Base-by-base conservation (phyloP, 2,329 filamentous ascomycete species). In the Ploettnerulaceae sp. region DNA sequence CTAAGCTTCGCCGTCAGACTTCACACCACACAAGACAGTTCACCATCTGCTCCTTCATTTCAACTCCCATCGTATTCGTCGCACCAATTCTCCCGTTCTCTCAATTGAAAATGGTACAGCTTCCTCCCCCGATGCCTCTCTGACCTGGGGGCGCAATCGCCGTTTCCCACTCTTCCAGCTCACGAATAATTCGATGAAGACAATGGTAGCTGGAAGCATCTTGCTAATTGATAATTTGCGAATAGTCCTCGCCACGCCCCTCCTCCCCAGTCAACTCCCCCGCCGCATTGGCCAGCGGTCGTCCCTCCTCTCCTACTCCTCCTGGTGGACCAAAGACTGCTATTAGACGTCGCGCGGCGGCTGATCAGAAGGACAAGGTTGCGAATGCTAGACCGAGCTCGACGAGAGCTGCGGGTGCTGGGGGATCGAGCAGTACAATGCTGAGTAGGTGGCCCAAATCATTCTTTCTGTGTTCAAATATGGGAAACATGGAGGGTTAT, bases 321-420 rank as follows among this genome's bases (percentile, higher is more conserved):
- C 93, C 93, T 20, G 93, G 93, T 57, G 93, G 93, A 61, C 89
- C 93, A 63, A 89, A 93, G 67, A 95, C 91, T 58, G 91, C 89
- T 53, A 94, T 98, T 72, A 84, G 93, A 69, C 84, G 93, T 68
- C 89, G 93, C 67, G 91, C 93, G 33, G 93, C 93, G 22, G 91
- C 91, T 62, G 93, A 97, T 69, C 87, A 95, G 73, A 95, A 95
- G 71, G 93, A 97, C 72, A 93, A 94, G 72, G 81, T 91, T 61
- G 90, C 91, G 64, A 98, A 95, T 84, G 86, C 81, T 57, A 79
- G 93, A 60, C 93, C 93, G 40, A 87, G 84, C 68, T 95, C 87
- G 73, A 98, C 93, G 57, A 81, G 93, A 62, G 83, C 91, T 29
- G 93, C 93, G 25, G 93, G 93, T 60, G 93, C 93, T 14, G 93